Evolutionary conservation across 306 rosid genomes (phyloP).

Genomic region (Fagus sylvatica): DNA sequence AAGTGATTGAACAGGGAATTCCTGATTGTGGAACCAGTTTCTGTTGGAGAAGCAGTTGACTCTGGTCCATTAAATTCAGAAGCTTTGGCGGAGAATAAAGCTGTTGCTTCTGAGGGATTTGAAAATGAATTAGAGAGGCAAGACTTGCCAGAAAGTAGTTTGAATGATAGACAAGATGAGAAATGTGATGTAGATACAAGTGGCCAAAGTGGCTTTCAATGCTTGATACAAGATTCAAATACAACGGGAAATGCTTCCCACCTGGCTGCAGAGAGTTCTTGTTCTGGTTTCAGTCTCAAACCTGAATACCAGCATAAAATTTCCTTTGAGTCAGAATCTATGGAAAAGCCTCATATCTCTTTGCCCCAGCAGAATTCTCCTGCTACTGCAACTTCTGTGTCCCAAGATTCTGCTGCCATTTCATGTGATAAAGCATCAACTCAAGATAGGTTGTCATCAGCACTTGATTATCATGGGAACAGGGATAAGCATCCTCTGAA

Average conservation of each 20-base stretch:
- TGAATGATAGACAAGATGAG: slow-evolving; percentile 27
- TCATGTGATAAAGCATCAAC: slow-evolving; percentile 38
- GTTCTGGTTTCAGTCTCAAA: slow-evolving; percentile 49
- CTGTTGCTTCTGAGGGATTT: slow-evolving; percentile 36
- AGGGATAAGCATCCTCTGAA: slow-evolving; percentile 31
- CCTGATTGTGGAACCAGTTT: slow-evolving; percentile 25
- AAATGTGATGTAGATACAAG: slow-evolving; percentile 39
- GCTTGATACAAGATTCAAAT: slow-evolving; percentile 44
- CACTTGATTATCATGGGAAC: slow-evolving; percentile 43
- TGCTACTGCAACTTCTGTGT: slow-evolving; percentile 36
- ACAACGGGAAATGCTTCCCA: slow-evolving; percentile 39
- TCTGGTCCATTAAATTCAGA: slow-evolving; percentile 31
- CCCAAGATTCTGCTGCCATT: slow-evolving; percentile 35
- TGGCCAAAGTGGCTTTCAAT: slow-evolving; percentile 31
- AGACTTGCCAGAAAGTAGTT: slow-evolving; percentile 22
- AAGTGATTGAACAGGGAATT: slow-evolving; percentile 33
- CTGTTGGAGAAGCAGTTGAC: slow-evolving; percentile 36
- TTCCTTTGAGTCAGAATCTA: slow-evolving; percentile 33
- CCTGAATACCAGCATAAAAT: slow-evolving; percentile 35
- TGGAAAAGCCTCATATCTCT: slow-evolving; percentile 35
- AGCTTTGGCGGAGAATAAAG: slow-evolving; percentile 35
- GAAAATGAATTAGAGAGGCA: slow-evolving; percentile 37
- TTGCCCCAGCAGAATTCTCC: slow-evolving; percentile 34
- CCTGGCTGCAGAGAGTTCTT: slow-evolving; percentile 43
- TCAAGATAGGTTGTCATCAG: slow-evolving; percentile 54